phyloP scores from a whole-genome alignment of 2,329 filamentous ascomycete genomes.

The Fusarium sp. region DNA sequence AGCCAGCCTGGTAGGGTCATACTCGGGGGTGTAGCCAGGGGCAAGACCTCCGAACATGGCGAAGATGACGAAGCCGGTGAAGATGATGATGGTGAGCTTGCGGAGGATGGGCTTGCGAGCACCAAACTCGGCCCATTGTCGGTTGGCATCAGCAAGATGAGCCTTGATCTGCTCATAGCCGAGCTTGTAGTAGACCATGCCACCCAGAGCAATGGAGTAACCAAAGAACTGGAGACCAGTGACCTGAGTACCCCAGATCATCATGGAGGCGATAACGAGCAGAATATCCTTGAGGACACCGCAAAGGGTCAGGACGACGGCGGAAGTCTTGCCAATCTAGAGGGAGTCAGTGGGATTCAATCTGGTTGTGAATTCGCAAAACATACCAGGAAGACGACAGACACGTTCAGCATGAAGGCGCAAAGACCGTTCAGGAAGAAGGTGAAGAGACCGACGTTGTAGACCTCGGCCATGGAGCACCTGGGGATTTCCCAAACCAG shows the following conservation, averaged over 20 bases:
- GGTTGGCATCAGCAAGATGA: slow-evolving; percentile 76
- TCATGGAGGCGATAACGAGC: slow-evolving; percentile 81
- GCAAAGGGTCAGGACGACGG: slow-evolving; percentile 85
- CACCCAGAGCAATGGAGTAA: slow-evolving; percentile 81
- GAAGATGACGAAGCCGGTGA: slow-evolving; percentile 72
- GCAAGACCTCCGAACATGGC: slow-evolving; percentile 75
- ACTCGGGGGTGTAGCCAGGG: slow-evolving; percentile 67
- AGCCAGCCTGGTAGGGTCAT: slow-evolving; percentile 62
- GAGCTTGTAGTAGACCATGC: slow-evolving; percentile 86
- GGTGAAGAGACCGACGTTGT: slow-evolving; percentile 77
- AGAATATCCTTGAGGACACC: slow-evolving; percentile 91
- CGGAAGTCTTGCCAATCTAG: slow-evolving; percentile 88
- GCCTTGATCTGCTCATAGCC: slow-evolving; percentile 85
- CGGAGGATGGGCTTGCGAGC: slow-evolving; percentile 79
- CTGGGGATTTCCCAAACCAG: slow-evolving; percentile 79
- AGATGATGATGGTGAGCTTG: slow-evolving; percentile 77
- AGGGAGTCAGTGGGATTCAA: slow-evolving; percentile 40
- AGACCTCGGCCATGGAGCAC: slow-evolving; percentile 75
- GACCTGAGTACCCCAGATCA: slow-evolving; percentile 83
- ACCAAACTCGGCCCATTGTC: slow-evolving; percentile 89
- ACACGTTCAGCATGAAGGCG: slow-evolving; percentile 85
- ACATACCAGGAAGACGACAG: slow-evolving; percentile 85
- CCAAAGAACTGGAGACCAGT: slow-evolving; percentile 83
- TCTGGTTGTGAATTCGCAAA: background rate
- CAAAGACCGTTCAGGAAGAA: slow-evolving; percentile 81